Base-by-base conservation (phyloP, 2,329 filamentous ascomycete genomes). In the Rhexocercosporidium sp. region DNA sequence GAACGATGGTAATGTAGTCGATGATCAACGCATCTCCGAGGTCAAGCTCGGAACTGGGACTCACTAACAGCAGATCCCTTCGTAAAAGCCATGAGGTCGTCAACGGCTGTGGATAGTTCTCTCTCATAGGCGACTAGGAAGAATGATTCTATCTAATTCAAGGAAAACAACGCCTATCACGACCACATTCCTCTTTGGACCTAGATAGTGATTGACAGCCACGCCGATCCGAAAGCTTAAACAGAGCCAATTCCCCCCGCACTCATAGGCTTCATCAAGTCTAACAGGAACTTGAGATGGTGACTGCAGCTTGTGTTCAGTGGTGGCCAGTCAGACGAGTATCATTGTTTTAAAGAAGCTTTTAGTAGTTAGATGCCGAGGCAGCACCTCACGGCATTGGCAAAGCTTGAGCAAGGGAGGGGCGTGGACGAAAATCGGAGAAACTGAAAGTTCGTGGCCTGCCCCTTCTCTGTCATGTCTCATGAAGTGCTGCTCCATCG, bases 101-200 rank as follows among this genome's bases (percentile, higher is more conserved):
- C 56, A 54, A 29, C 46, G 47, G 47, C 47, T n/a, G 34, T 27
- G 2, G 47, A 56, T 12, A 20, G 12, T 25, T 31, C 6, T 25
- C 25, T 20, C 25, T 29, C 27, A 18, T n/a, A 47, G 64, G 64
- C 29, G 64, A 7, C 37, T 49, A 51, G 46, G 51, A 34, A 54
- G 47, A 18, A 34, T 16, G 14, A 16, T 54, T 54, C 51, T 27
- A 34, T 11, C 2, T 16, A 12, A 18, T 18, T 12, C n/a, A 6
- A 25, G 29, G 27, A 34, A 12, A 54, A n/a, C 27, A 20, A 16
- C 51, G 14, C 27, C 27, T 34, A 25, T 11, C 25, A 59, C 37
- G 62, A 59, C 51, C 53, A 64, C 53, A 59, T 64, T 59, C 62
- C 53, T 39, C 20, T 56, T 59, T 20, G 9, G 64, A 47, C 37